Percentiles rank a stretch among this genome's conserved stretches.
Conservation (phyloP, 208 protist genomes). For the Leishmania arabica region DNA sequence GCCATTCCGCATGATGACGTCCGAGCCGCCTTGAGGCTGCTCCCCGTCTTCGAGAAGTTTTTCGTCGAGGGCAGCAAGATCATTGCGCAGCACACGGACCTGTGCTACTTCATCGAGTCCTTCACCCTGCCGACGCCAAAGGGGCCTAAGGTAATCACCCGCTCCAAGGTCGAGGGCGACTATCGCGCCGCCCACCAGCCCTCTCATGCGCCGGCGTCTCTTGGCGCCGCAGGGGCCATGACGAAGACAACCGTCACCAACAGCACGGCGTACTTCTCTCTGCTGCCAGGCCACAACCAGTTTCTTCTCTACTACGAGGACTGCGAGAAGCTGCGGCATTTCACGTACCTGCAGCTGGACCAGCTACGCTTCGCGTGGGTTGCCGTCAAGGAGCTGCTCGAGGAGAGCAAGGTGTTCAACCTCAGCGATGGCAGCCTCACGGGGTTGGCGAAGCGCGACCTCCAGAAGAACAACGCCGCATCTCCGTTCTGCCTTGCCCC, state of each 20-base stretch:
- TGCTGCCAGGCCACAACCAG: constrained; percentile 61
- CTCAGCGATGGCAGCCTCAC: constrained; percentile 63
- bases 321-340: constrained; percentile 42
- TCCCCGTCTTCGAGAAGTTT: constrained; percentile 54
- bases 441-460: constrained; percentile 56
- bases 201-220: constrained; percentile 16
- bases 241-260: constrained; percentile 47
- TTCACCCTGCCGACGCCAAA: constrained; percentile 72
- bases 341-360: constrained; percentile 78
- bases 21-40: constrained; percentile 34
- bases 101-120: constrained; percentile 48
- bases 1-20: constrained; percentile 25
- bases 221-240: constrained; percentile 14
- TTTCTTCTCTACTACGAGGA: constrained; percentile 79
- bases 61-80: constrained; percentile 54
- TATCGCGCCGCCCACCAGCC: constrained; percentile 18
- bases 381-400: constrained; percentile 68
- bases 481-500: constrained; percentile 31
- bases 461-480: constrained; percentile 64
- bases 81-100: constrained; percentile 49
- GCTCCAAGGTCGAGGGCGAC: constrained; percentile 60
- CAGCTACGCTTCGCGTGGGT: constrained; percentile 76
- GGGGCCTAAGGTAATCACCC: constrained; percentile 58
- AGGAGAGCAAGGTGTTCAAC: constrained; percentile 57
- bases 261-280: constrained; percentile 63